Evolutionary conservation across 352 stramenopile genomes (phyloP).

Genomic region (Globisporangium middletonii): DNA sequence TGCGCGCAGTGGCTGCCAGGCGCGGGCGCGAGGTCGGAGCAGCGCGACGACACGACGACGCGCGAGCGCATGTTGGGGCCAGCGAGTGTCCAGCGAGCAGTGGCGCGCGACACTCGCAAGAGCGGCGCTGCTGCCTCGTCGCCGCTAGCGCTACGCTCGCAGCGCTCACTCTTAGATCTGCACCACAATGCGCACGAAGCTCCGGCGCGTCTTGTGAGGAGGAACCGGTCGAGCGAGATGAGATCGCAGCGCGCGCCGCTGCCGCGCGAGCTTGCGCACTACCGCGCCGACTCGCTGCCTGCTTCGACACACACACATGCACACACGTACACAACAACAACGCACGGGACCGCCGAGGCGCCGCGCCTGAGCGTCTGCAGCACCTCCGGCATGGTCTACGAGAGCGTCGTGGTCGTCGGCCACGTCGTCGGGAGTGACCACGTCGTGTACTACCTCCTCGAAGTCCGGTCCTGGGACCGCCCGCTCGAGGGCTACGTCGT

Average conservation of each 20-base stretch:
- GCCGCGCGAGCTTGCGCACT: slow-evolving; percentile 20
- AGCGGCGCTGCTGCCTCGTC: background rate
- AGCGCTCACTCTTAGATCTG: slow-evolving; percentile 4
- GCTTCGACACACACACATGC: background rate
- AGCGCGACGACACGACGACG: too few species aligned
- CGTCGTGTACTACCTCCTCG: slow-evolving; percentile 72
- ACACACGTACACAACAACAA: background rate
- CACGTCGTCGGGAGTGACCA: slow-evolving; percentile 54
- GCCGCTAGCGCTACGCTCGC: background rate
- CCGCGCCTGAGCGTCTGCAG: slow-evolving; percentile 54
- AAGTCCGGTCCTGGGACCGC: slow-evolving; percentile 63
- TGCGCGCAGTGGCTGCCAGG: too few species aligned
- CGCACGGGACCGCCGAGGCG: slow-evolving; percentile 5
- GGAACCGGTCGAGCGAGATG: slow-evolving; percentile 13
- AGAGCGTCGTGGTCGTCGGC: slow-evolving; percentile 65
- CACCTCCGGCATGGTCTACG: slow-evolving; percentile 63
- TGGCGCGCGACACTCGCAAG: background rate
- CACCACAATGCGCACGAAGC: slow-evolving; percentile 9
- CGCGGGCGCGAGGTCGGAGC: too few species aligned
- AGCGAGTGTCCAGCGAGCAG: too few species aligned
- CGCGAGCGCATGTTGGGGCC: too few species aligned
- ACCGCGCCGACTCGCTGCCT: slow-evolving; percentile 30
- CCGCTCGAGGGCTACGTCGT: slow-evolving; percentile 79
- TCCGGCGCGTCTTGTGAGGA: slow-evolving; percentile 11
- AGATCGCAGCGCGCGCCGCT: slow-evolving; percentile 7